A percentile compares a stretch with the other conserved stretches of the same genome.
These are phyloP conservation scores for Boechera stricta DNA, from an alignment of 345 rosid genomes.

Conservation along the genomic window DNA sequence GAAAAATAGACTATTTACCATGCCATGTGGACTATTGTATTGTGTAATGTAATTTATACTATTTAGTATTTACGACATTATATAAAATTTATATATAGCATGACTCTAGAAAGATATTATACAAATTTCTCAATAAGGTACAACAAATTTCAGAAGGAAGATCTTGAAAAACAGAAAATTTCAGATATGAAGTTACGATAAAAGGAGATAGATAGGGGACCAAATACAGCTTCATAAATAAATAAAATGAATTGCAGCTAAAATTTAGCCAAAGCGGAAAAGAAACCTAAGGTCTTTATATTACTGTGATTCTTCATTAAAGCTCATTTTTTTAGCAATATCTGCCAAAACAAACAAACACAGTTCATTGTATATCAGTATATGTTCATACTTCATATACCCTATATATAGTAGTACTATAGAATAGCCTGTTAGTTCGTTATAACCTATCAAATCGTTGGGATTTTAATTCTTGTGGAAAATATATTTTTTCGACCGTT, in stretches of 20 bases:
- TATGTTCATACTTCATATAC: not conserved
- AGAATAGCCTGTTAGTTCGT: constrained; percentile 22
- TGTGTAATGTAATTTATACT: not conserved
- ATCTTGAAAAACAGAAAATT: constrained; percentile 27
- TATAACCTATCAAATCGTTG: constrained; percentile 31
- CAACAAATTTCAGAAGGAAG: constrained; percentile 30
- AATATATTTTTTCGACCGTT: constrained; percentile 8
- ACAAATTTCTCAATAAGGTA: constrained; percentile 35
- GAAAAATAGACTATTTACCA: too few relatives aligned
- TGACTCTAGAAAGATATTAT: constrained; percentile 7
- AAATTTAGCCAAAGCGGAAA: constrained; percentile 13
- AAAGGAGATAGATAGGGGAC: constrained; percentile 38
- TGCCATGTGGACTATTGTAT: not conserved
- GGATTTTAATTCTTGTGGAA: not conserved
- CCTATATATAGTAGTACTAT: not conserved
- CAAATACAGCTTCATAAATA: constrained; percentile 30
- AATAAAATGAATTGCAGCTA: constrained; percentile 37
- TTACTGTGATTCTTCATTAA: not conserved
- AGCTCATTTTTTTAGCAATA: constrained; percentile 1
- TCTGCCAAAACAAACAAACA: constrained; percentile 25
- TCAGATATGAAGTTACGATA: constrained; percentile 37
- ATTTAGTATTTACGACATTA: constrained; percentile 13
- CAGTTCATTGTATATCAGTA: not conserved
- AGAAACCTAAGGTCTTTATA: not conserved
- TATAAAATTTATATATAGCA: constrained; percentile 25